A percentile compares a stretch with the other conserved stretches of the same genome.
These are phyloP conservation scores for Hermanozyma aechmeae DNA, from an alignment of 805 yeast species.

Conservation along the genomic window DNA sequence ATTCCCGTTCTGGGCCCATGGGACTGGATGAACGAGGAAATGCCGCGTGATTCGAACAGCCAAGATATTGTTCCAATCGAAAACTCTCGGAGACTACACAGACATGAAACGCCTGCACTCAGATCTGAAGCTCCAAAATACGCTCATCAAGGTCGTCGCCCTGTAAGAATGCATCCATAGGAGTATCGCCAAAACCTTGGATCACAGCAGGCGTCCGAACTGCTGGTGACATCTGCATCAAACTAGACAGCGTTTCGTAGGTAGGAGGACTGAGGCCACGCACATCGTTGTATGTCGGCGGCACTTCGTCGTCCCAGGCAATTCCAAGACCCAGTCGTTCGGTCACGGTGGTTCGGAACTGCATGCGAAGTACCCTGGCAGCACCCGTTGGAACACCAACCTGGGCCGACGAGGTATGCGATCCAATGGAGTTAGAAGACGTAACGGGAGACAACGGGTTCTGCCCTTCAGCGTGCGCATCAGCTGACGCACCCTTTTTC, in stretches of 20 bases:
- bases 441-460: no score
- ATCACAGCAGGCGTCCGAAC: background rate
- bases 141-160: background rate
- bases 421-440: no score
- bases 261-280: slow-evolving; percentile 80
- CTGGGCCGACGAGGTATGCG: no score
- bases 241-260: slow-evolving; percentile 30
- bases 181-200: background rate
- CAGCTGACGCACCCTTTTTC: background rate
- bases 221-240: no score
- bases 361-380: slow-evolving; percentile 92
- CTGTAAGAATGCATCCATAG: background rate
- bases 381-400: slow-evolving; percentile 86
- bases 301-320: slow-evolving; percentile 98
- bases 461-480: background rate
- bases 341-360: slow-evolving; percentile 71
- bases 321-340: slow-evolving; percentile 94
- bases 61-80: no score
- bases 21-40: no score
- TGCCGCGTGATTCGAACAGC: no score
- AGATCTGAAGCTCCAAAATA: background rate
- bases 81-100: no score
- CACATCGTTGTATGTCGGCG: slow-evolving; percentile 89
- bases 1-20: no score
- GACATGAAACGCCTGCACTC: background rate